These are phyloP conservation scores for Thelonectria olida DNA, from an alignment of 2,329 filamentous ascomycete species.

Conservation along the genomic window DNA sequence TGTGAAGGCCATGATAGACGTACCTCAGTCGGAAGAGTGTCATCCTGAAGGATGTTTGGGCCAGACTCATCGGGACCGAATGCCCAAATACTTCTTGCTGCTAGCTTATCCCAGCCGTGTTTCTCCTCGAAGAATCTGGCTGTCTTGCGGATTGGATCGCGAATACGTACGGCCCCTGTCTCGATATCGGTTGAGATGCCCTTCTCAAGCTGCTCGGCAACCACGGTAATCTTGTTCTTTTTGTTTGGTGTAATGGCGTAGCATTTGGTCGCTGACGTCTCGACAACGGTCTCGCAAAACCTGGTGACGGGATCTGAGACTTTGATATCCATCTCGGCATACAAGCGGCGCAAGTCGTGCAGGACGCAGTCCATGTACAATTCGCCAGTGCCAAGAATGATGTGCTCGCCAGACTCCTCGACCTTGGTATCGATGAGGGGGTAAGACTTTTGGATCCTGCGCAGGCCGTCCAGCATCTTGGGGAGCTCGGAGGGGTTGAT, in stretches of 20 bases:
- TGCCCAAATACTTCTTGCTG: slow-evolving; percentile 95
- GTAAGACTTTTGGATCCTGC: slow-evolving; percentile 98
- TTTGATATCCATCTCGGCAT: slow-evolving; percentile 99
- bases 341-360: slow-evolving; percentile 91
- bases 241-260: slow-evolving; percentile 98
- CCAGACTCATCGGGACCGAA: slow-evolving; percentile 96
- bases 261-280: slow-evolving; percentile 97
- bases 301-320: slow-evolving; percentile 97
- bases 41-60: slow-evolving; percentile 95
- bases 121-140: slow-evolving; percentile 98
- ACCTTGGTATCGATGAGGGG: slow-evolving; percentile 96
- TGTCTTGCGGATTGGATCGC: slow-evolving; percentile 90
- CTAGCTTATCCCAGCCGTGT: slow-evolving; percentile 96
- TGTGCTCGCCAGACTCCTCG: slow-evolving; percentile 96
- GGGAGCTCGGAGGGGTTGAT: slow-evolving; percentile 98
- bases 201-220: slow-evolving; percentile 93
- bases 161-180: slow-evolving; percentile 87
- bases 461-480: slow-evolving; percentile 97
- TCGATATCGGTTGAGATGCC: slow-evolving; percentile 97
- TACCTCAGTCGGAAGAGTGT: slow-evolving; percentile 89
- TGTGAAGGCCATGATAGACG: slow-evolving; percentile 35
- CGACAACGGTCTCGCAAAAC: slow-evolving; percentile 97
- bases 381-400: slow-evolving; percentile 93
- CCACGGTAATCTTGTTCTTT: slow-evolving; percentile 99
- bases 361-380: slow-evolving; percentile 99